These are phyloP conservation scores for Platanthera zijinensis DNA, from an alignment of 106 monocot species.

Conservation along the genomic window DNA sequence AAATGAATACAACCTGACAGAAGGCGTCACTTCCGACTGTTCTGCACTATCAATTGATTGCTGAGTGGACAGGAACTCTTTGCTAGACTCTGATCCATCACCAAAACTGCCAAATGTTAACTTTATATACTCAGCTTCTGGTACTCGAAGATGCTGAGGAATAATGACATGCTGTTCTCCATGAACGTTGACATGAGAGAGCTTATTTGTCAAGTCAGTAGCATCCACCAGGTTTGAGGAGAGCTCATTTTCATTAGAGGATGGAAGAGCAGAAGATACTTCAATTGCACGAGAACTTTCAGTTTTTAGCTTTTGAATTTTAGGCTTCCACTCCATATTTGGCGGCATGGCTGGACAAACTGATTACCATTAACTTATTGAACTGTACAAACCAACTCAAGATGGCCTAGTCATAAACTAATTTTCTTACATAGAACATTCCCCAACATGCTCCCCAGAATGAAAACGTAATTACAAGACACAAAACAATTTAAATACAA, in stretches of 20 bases:
- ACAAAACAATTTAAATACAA: neutral
- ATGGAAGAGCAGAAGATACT: neutral
- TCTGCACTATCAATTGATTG: neutral
- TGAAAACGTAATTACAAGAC: neutral
- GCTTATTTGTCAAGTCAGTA: neutral
- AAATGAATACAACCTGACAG: conserved; percentile 6
- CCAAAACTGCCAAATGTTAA: conserved; percentile 11
- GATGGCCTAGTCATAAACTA: neutral
- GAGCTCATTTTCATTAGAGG: neutral
- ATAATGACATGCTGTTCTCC: conserved; percentile 6
- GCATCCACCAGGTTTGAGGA: neutral
- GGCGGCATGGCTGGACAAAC: neutral
- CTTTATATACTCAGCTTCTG: conserved; percentile 1
- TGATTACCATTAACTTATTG: neutral
- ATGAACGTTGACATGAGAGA: neutral
- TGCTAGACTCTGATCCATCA: neutral
- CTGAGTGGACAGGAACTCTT: neutral
- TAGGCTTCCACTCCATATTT: conserved; percentile 12
- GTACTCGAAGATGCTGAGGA: conserved; percentile 8
- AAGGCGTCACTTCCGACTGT: neutral
- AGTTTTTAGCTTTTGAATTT: neutral
- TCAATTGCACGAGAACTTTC: neutral
- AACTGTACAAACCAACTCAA: neutral
- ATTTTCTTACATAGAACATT: neutral
- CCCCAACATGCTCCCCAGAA: neutral